Evolutionary conservation across 192 early-diverging fungal genomes (phyloP).

Genomic region (Coemansia sp.): DNA sequence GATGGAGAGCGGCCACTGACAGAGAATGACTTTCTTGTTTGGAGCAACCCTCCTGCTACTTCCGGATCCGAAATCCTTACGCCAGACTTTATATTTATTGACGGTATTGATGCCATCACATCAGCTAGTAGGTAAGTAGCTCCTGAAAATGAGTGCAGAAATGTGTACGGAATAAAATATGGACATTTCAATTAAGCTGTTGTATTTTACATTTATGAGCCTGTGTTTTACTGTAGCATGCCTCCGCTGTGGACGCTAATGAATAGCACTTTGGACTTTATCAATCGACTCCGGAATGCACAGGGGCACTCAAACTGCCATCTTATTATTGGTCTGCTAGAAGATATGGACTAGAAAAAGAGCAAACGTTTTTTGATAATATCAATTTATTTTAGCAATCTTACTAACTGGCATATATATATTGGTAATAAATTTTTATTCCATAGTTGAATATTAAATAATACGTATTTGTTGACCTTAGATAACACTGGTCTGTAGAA

Average conservation of each 20-base stretch:
- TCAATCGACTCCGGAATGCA: conserved; percentile 13
- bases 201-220: too few species aligned
- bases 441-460: neutral
- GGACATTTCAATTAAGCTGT: too few species aligned
- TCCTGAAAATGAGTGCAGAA: too few species aligned
- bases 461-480: too few species aligned
- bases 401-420: too few species aligned
- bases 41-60: conserved; percentile 2
- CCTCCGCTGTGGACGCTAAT: conserved; percentile 32
- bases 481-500: too few species aligned
- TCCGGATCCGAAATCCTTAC: neutral
- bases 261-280: conserved; percentile 39
- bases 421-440: too few species aligned
- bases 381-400: too few species aligned
- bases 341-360: conserved; percentile 8
- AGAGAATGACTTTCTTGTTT: conserved; percentile 36
- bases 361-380: too few species aligned
- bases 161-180: too few species aligned
- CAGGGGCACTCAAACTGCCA: conserved; percentile 11
- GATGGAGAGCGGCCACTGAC: neutral
- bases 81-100: conserved; percentile 44
- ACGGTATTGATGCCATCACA: conserved; percentile 32
- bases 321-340: conserved; percentile 18
- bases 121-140: conserved; percentile 28
- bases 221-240: conserved; percentile 19